Evolutionary conservation across 192 early-diverging fungal genomes (phyloP).

Genomic region (Ramicandelaber brevisporus): DNA sequence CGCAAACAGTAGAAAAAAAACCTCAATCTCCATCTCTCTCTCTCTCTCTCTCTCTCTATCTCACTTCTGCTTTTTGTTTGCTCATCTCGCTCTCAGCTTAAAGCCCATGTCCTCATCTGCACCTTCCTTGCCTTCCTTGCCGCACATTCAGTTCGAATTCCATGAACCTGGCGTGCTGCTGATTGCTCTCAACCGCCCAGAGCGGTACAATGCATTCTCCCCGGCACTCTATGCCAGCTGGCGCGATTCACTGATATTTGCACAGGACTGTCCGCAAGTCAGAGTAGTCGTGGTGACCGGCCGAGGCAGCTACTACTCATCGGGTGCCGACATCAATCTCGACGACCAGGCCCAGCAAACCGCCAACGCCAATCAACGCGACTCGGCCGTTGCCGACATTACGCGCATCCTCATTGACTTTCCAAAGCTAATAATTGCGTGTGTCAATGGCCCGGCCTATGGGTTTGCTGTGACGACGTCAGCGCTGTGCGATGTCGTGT

Average conservation of each 20-base stretch:
- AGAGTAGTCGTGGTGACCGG: constrained; percentile 35
- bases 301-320: constrained; percentile 30
- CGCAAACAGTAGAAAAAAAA: too few species aligned
- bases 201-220: constrained; percentile 27
- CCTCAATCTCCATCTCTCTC: too few species aligned
- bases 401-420: constrained; percentile 25
- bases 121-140: constrained; percentile 2
- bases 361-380: constrained; percentile 2
- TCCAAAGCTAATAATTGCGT: constrained; percentile 41
- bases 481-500: constrained; percentile 42
- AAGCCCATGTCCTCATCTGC: too few species aligned
- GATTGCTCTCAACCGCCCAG: constrained; percentile 32
- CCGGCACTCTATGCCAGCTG: constrained; percentile 28
- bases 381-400: constrained; percentile 8
- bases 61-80: too few species aligned
- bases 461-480: constrained; percentile 41
- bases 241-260: constrained; percentile 26
- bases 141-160: constrained; percentile 3
- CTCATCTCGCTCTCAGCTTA: too few species aligned
- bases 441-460: constrained; percentile 40
- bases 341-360: constrained; percentile 3
- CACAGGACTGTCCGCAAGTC: constrained; percentile 15
- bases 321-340: constrained; percentile 29
- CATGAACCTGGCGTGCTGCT: constrained; percentile 24
- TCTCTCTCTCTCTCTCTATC: too few species aligned